Evolutionary conservation across 106 monocot genomes (phyloP), one percentile per base, ranked within the genome.

Genomic region (Dioscorea alata): DNA sequence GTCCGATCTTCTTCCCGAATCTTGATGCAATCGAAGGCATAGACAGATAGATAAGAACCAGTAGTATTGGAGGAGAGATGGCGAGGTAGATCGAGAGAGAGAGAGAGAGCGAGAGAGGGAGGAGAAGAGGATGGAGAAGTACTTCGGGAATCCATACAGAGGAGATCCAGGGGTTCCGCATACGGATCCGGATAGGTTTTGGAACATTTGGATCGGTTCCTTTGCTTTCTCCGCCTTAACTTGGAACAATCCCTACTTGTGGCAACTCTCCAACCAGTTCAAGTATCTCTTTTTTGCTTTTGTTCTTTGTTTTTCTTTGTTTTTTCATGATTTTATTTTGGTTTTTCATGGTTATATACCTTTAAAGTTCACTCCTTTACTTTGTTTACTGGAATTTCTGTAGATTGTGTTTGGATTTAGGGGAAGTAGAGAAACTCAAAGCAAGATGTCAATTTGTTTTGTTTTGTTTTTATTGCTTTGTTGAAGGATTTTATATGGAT

Each of bases 131-230:
- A 57, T 85, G 89, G 89, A 85, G 71, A 82, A 82, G 60, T 81
- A 79, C 67, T 82, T 89, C 23, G 84, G 88, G 7, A 84, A 80
- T 66, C 67, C 84, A 0, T 89, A 85, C 64, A 68, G 82, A 4
- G 88, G 88, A 4, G 89, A 89, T 58, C 89, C 89, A 1, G 89
- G 89, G 1, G 79, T 89, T 17, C 89, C 89, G 13, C 89, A 89
- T 74, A 49, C 79, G 53, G 82, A 82, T 22, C 82, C 82, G 18
- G 82, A 85, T 20, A 59, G 82, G 52, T 89, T 85, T 73, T 59
- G 63, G 23, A 85, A 89, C 70, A 79, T 85, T 16, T 89, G 89
- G 82, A 79, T 89, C 60, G 89, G 89, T 6, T 73, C 85, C 48
- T 79, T 79, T 64, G 79, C 81, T 49, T 79, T 85, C 79, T 82